phyloP scores from a whole-genome alignment of 2,329 filamentous ascomycete genomes.

The Erysiphe pisi region DNA sequence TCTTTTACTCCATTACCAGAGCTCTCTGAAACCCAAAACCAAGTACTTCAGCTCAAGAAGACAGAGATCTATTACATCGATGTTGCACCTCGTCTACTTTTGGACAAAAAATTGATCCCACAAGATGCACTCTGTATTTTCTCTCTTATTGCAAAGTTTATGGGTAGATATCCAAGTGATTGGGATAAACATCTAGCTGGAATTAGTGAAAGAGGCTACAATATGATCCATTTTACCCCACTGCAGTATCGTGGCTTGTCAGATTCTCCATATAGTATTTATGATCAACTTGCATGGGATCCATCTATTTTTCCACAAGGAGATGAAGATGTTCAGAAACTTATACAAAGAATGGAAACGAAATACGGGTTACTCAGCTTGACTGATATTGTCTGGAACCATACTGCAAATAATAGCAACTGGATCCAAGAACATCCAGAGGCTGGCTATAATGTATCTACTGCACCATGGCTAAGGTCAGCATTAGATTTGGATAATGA shows the following conservation, averaged over 20 bases:
- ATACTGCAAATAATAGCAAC: slow-evolving; percentile 88
- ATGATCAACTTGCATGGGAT: slow-evolving; percentile 84
- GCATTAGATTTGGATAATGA: slow-evolving; percentile 69
- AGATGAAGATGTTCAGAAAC: slow-evolving; percentile 64
- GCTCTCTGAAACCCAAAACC: slow-evolving; percentile 45
- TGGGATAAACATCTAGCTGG: slow-evolving; percentile 84
- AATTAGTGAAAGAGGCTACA: slow-evolving; percentile 86
- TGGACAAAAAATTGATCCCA: slow-evolving; percentile 65
- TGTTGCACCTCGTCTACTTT: slow-evolving; percentile 67
- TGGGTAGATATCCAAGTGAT: slow-evolving; percentile 80
- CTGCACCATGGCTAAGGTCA: slow-evolving; percentile 65
- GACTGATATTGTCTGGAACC: slow-evolving; percentile 96
- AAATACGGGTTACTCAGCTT: slow-evolving; percentile 76
- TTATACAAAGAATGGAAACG: slow-evolving; percentile 72
- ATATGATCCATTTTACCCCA: slow-evolving; percentile 98
- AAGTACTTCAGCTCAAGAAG: slow-evolving; percentile 47
- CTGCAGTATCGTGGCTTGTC: slow-evolving; percentile 78
- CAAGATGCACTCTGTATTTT: slow-evolving; percentile 82
- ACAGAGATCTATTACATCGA: slow-evolving; percentile 85
- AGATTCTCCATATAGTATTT: slow-evolving; percentile 95
- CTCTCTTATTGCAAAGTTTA: slow-evolving; percentile 94
- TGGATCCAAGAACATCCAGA: slow-evolving; percentile 95
- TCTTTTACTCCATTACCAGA: slow-evolving; percentile 81
- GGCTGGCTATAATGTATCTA: slow-evolving; percentile 85
- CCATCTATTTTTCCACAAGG: slow-evolving; percentile 69